Percentiles rank a stretch among this genome's conserved stretches.
phyloP scores from a whole-genome alignment of 208 protist species.

The Borovskyia barvae region DNA sequence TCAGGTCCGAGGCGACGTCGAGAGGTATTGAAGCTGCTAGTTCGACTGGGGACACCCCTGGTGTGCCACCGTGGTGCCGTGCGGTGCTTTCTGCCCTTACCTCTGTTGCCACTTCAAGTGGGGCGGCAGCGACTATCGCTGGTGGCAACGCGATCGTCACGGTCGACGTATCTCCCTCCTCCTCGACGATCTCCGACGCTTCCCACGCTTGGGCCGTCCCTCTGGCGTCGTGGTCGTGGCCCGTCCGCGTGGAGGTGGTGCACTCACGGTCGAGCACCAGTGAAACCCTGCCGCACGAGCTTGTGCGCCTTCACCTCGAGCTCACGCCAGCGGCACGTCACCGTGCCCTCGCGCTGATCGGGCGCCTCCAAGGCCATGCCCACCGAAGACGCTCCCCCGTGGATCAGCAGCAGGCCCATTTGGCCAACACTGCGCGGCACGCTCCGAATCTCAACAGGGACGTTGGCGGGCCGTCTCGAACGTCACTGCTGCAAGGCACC shows the following conservation, averaged over 20 bases:
- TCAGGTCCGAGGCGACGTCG: no score
- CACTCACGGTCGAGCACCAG: constrained; percentile 3
- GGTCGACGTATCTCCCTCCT: constrained; percentile 5
- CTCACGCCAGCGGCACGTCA: constrained; percentile 40
- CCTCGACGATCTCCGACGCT: background rate
- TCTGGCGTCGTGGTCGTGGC: constrained; percentile 24
- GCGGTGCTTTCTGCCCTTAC: constrained; percentile 12
- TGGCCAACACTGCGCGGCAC: constrained; percentile 15
- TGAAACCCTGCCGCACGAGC: background rate
- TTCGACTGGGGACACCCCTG: background rate
- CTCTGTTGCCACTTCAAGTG: background rate
- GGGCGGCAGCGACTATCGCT: background rate
- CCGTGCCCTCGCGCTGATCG: constrained; percentile 44
- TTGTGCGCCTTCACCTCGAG: constrained; percentile 33
- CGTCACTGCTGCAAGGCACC: constrained; percentile 2
- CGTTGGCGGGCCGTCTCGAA: constrained; percentile 15
- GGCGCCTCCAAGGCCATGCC: constrained; percentile 32
- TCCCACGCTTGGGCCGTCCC: constrained; percentile 5
- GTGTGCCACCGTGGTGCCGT: constrained; percentile 13
- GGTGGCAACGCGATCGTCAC: constrained; percentile 34
- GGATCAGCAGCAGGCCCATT: constrained; percentile 3
- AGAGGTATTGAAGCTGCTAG: no score
- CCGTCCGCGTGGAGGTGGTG: constrained; percentile 33
- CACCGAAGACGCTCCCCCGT: background rate
- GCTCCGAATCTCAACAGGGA: constrained; percentile 22